These are phyloP conservation scores for Eucalyptus regnans DNA, from an alignment of 345 rosid genomes.

Conservation along the genomic window DNA sequence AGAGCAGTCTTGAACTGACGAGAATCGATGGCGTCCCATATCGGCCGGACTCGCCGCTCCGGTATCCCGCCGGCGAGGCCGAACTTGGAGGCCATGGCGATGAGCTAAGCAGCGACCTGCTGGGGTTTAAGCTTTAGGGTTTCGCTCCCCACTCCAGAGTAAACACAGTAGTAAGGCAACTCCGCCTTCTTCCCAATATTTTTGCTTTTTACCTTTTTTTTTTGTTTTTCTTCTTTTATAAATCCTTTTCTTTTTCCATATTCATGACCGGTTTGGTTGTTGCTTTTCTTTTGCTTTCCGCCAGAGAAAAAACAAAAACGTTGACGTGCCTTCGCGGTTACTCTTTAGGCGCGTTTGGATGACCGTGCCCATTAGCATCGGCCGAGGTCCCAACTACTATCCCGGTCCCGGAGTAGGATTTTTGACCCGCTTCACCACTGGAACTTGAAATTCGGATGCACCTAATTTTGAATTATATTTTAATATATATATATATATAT, in stretches of 20 bases:
- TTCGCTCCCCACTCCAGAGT: not conserved
- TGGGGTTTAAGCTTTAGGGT: not conserved
- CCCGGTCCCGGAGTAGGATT: not conserved
- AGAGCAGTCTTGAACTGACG: constrained; percentile 96
- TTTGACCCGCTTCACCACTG: not conserved
- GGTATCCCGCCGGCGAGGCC: constrained; percentile 95
- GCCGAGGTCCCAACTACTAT: not conserved
- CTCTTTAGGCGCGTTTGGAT: not conserved
- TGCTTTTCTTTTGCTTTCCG: not conserved
- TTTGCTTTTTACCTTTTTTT: not conserved
- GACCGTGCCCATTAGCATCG: not conserved
- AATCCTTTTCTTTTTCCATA: not conserved
- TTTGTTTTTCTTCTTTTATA: too few species aligned
- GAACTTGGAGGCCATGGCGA: constrained; percentile 75
- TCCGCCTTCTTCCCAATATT: not conserved
- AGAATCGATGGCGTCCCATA: constrained; percentile 97
- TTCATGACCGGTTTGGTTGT: not conserved
- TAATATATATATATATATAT: too few species aligned
- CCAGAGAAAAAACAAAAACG: not conserved
- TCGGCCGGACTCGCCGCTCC: constrained; percentile 94
- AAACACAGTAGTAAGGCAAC: not conserved
- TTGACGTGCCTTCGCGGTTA: not conserved
- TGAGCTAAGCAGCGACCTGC: not conserved
- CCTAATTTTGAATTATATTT: not conserved
- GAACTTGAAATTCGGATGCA: not conserved